These are phyloP conservation scores for Euphorbia celastroides DNA, from an alignment of 441 rosid species.

Conservation along the genomic window DNA sequence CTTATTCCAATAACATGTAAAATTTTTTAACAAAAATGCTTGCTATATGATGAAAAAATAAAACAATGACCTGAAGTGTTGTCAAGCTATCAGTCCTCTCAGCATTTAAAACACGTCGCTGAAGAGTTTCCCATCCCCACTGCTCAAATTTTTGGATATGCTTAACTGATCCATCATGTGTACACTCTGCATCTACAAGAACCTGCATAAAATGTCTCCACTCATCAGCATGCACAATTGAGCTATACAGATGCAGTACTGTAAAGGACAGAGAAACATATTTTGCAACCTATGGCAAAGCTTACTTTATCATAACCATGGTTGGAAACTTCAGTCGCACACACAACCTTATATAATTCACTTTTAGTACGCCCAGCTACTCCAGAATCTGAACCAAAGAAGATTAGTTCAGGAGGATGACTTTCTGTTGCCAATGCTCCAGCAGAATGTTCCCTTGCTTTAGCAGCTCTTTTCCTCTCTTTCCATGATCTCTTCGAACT, in stretches of 20 bases:
- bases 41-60: not conserved
- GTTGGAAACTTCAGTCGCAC: constrained; percentile 27
- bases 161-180: constrained; percentile 89
- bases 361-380: constrained; percentile 52
- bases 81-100: constrained; percentile 72
- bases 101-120: constrained; percentile 77
- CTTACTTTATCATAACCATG: constrained; percentile 78
- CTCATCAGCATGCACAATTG: constrained; percentile 14
- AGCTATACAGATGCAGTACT: constrained; percentile 2
- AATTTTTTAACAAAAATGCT: not conserved
- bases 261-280: not conserved
- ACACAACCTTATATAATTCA: constrained; percentile 39
- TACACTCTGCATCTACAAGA: constrained; percentile 97
- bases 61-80: constrained; percentile 61
- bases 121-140: constrained; percentile 92
- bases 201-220: constrained; percentile 43
- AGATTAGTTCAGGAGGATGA: constrained; percentile 63
- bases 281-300: not conserved
- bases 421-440: constrained; percentile 21
- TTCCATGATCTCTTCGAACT: constrained; percentile 76
- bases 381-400: constrained; percentile 70
- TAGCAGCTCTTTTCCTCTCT: constrained; percentile 67
- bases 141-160: constrained; percentile 89
- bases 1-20: not conserved
- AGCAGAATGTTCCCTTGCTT: constrained; percentile 33